Conservation (phyloP, 2,329 filamentous ascomycete species). For the Arthrobotrys entomopaga region DNA sequence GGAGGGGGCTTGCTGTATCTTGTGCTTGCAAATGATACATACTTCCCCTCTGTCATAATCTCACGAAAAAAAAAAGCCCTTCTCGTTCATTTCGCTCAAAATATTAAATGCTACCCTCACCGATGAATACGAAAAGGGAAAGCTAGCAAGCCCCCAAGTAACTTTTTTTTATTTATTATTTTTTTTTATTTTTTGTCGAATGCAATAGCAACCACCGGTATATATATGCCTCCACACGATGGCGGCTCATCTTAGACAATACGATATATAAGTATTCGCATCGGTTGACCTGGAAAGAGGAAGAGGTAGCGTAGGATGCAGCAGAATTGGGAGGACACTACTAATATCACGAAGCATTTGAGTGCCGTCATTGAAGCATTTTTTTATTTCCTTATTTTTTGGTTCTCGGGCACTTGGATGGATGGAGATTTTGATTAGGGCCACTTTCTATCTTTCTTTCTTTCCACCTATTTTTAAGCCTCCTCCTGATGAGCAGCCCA, state of each 20-base stretch:
- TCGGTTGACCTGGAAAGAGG: slow-evolving; percentile 16
- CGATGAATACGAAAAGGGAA: too few species aligned
- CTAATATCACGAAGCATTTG: slow-evolving; percentile 7
- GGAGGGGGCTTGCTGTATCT: slow-evolving; percentile 8
- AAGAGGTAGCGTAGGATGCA: not conserved
- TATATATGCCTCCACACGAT: slow-evolving; percentile 22
- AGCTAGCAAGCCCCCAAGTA: too few species aligned
- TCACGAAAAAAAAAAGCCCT: not conserved
- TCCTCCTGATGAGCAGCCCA: slow-evolving; percentile 50
- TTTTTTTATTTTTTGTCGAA: not conserved
- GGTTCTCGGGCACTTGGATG: not conserved
- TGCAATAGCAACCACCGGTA: too few species aligned
- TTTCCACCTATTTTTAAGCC: slow-evolving; percentile 44
- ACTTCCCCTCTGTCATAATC: slow-evolving; percentile 9
- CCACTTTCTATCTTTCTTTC: slow-evolving; percentile 31
- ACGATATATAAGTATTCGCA: slow-evolving; percentile 6
- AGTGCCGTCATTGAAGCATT: slow-evolving; percentile 12
- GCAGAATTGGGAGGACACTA: slow-evolving; percentile 11
- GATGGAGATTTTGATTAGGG: slow-evolving; percentile 24
- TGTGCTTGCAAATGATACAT: slow-evolving; percentile 8
- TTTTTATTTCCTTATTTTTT: not conserved
- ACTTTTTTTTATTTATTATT: not conserved
- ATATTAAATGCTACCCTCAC: too few species aligned
- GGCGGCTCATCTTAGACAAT: slow-evolving; percentile 25
- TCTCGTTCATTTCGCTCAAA: too few species aligned